Conservation (phyloP, 2,329 filamentous ascomycete species). For the Aspergillus sp. region DNA sequence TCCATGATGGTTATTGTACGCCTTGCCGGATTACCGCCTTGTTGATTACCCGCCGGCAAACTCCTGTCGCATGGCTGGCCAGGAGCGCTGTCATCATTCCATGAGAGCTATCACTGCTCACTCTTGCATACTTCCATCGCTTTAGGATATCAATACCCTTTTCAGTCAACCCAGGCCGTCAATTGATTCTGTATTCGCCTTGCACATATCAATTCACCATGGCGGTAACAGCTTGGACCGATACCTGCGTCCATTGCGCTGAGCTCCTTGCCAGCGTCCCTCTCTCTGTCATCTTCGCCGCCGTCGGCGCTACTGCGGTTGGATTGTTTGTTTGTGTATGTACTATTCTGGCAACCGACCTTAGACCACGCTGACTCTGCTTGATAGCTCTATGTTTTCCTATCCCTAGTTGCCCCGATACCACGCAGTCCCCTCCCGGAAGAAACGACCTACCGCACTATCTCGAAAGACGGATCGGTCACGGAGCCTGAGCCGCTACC, state of each 20-base stretch:
- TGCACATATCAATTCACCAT: slow-evolving; percentile 18
- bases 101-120: slow-evolving; percentile 20
- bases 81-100: slow-evolving; percentile 19
- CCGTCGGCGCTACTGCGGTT: slow-evolving; percentile 27
- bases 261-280: slow-evolving; percentile 30
- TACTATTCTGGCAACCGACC: not conserved
- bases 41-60: slow-evolving; percentile 12
- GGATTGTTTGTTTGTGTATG: slow-evolving; percentile 37
- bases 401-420: slow-evolving; percentile 75
- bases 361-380: not conserved
- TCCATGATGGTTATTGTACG: slow-evolving; percentile 14
- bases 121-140: not conserved
- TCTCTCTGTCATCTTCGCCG: slow-evolving; percentile 26
- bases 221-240: slow-evolving; percentile 27
- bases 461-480: slow-evolving; percentile 62
- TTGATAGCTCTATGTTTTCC: slow-evolving; percentile 61
- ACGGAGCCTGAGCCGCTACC: slow-evolving; percentile 62
- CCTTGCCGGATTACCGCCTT: slow-evolving; percentile 4
- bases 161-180: not conserved
- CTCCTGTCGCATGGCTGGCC: slow-evolving; percentile 26
- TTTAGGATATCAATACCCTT: not conserved
- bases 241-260: slow-evolving; percentile 35
- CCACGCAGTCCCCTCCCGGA: slow-evolving; percentile 72
- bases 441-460: slow-evolving; percentile 83
- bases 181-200: not conserved